These are phyloP conservation scores for Truncatella angustata DNA, from an alignment of 2,329 filamentous ascomycete genomes.

Conservation along the genomic window DNA sequence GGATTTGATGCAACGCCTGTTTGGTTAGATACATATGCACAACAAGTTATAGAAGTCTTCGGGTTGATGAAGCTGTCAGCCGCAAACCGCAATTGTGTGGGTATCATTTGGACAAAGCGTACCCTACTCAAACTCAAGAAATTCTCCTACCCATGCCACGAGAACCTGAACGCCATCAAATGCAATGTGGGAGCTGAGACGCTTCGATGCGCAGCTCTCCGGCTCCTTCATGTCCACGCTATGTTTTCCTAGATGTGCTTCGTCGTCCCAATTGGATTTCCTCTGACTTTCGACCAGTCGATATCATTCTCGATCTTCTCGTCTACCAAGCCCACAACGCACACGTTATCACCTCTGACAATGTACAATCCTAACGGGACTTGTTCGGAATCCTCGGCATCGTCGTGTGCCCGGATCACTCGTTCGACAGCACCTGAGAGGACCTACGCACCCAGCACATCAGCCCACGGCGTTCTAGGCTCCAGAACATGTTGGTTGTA, in stretches of 20 bases:
- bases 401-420: constrained; percentile 82
- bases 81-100: constrained; percentile 21
- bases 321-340: constrained; percentile 84
- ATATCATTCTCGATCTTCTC: constrained; percentile 87
- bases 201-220: neutral
- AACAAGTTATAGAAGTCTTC: neutral
- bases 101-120: constrained; percentile 33
- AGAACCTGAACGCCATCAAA: constrained; percentile 11
- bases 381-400: constrained; percentile 76
- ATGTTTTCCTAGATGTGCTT: constrained; percentile 76
- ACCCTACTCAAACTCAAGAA: constrained; percentile 24
- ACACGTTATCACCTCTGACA: constrained; percentile 92
- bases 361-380: constrained; percentile 86
- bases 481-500: no score
- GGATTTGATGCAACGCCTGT: constrained; percentile 64
- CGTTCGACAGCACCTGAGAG: constrained; percentile 82
- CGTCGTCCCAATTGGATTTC: constrained; percentile 77
- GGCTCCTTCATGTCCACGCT: no score
- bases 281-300: constrained; percentile 88
- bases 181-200: constrained; percentile 12
- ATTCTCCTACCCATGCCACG: neutral
- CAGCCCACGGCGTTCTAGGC: no score
- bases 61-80: constrained; percentile 22
- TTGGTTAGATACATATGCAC: constrained; percentile 39
- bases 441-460: constrained; percentile 56